Conservation (phyloP, 2,329 filamentous ascomycete species). For the Claviceps pazoutovae region DNA sequence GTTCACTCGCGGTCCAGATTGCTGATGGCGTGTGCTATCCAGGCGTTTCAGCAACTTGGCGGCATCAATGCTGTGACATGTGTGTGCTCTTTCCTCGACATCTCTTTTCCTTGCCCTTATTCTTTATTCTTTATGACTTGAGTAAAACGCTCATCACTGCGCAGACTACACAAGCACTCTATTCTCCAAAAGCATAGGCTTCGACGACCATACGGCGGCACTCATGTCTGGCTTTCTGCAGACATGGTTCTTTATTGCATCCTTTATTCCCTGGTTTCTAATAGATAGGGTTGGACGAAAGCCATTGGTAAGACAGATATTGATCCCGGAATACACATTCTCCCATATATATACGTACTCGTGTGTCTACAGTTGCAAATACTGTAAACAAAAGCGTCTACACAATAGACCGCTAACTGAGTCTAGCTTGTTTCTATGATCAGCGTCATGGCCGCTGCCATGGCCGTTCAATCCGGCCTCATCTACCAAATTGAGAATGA, state of each 20-base stretch:
- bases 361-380: too few relatives aligned
- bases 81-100: conserved; percentile 6
- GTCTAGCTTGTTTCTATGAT: conserved; percentile 24
- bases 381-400: background rate
- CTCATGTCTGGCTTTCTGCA: conserved; percentile 39
- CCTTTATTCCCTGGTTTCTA: conserved; percentile 31
- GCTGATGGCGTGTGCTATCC: conserved; percentile 18
- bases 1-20: conserved; percentile 19
- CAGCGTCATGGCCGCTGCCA: conserved; percentile 24
- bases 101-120: background rate
- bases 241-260: conserved; percentile 29
- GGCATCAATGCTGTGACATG: conserved; percentile 36
- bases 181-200: conserved; percentile 30
- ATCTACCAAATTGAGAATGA: conserved; percentile 26
- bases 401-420: background rate
- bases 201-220: conserved; percentile 28
- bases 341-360: too few relatives aligned
- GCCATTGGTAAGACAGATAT: conserved; percentile 16
- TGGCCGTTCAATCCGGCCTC: conserved; percentile 25
- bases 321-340: too few relatives aligned
- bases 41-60: conserved; percentile 28
- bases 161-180: conserved; percentile 31
- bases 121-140: background rate
- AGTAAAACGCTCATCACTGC: background rate
- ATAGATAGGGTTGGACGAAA: conserved; percentile 32